These are phyloP conservation scores for Hansfordia pulvinata DNA, from an alignment of 2,329 filamentous ascomycete genomes.

Conservation along the genomic window DNA sequence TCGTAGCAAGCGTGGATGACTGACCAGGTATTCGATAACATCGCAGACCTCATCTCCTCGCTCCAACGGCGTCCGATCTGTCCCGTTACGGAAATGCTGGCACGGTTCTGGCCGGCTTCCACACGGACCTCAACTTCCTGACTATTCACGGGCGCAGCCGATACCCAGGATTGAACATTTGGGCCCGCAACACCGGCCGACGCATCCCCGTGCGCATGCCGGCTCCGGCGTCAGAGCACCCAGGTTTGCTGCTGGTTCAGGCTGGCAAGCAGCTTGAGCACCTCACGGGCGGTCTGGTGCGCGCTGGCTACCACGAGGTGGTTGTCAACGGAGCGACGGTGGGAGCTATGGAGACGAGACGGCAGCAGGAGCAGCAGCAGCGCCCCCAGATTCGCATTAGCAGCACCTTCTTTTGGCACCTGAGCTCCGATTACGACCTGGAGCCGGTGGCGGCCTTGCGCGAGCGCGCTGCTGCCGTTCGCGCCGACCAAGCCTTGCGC, in stretches of 20 bases:
- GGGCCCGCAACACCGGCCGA: conserved; percentile 48
- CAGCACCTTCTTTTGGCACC: conserved; percentile 48
- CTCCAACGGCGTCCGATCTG: conserved; percentile 46
- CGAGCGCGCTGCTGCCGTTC: conserved; percentile 27
- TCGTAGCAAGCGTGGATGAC: conserved; percentile 1
- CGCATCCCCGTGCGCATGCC: conserved; percentile 46
- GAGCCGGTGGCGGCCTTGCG: conserved; percentile 33
- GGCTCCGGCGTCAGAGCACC: too few relatives aligned
- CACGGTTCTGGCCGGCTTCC: conserved; percentile 49
- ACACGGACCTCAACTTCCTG: conserved; percentile 51
- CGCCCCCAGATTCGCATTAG: conserved; percentile 42
- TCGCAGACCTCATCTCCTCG: conserved; percentile 40
- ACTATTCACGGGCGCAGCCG: conserved; percentile 51
- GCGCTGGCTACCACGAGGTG: conserved; percentile 49
- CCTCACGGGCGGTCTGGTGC: conserved; percentile 44
- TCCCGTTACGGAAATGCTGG: conserved; percentile 34
- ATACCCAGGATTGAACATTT: conserved; percentile 48
- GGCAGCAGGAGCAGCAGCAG: conserved; percentile 26
- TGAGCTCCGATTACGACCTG: conserved; percentile 42
- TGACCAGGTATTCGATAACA: conserved; percentile 1
- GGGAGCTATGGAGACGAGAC: conserved; percentile 27
- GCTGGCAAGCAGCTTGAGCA: conserved; percentile 51
- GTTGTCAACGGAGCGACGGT: conserved; percentile 40
- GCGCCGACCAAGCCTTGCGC: conserved; percentile 29
- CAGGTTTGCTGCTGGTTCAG: conserved; percentile 46